These are phyloP conservation scores for Alnus rubra DNA, from an alignment of 306 rosid species.

Conservation along the genomic window DNA sequence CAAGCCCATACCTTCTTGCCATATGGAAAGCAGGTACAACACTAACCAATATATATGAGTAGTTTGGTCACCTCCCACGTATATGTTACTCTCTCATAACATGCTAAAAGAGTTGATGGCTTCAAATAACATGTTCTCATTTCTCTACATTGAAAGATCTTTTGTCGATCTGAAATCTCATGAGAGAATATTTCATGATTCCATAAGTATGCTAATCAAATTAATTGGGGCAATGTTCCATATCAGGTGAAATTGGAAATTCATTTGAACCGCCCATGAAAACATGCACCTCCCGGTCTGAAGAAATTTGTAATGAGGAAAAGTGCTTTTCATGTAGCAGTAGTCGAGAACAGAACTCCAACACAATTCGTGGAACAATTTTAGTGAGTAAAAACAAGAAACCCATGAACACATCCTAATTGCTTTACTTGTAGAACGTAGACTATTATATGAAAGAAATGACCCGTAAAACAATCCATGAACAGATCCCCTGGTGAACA, in stretches of 20 bases:
- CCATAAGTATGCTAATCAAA: neutral
- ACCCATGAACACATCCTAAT: neutral
- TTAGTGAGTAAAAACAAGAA: slow-evolving; percentile 43
- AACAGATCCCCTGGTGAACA: slow-evolving; percentile 70
- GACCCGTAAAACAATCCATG: slow-evolving; percentile 12
- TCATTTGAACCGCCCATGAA: slow-evolving; percentile 21
- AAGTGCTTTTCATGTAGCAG: slow-evolving; percentile 20
- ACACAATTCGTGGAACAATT: slow-evolving; percentile 56
- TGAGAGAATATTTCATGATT: neutral
- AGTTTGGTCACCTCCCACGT: neutral
- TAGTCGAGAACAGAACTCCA: slow-evolving; percentile 28
- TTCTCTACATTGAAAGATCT: neutral
- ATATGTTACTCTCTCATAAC: neutral
- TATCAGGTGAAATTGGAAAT: slow-evolving; percentile 29
- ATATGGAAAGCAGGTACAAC: slow-evolving; percentile 42
- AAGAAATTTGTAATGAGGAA: slow-evolving; percentile 12
- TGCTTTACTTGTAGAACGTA: neutral
- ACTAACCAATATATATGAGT: neutral
- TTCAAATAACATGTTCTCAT: neutral
- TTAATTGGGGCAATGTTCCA: neutral
- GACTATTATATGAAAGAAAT: neutral
- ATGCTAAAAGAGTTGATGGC: neutral
- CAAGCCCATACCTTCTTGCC: slow-evolving; percentile 49
- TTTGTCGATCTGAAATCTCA: neutral
- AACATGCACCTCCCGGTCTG: slow-evolving; percentile 9